Evolutionary conservation across 768 basidiomycete species (phyloP), one percentile per base, ranked within the genome.

Genomic region (Pleurotus platypus): DNA sequence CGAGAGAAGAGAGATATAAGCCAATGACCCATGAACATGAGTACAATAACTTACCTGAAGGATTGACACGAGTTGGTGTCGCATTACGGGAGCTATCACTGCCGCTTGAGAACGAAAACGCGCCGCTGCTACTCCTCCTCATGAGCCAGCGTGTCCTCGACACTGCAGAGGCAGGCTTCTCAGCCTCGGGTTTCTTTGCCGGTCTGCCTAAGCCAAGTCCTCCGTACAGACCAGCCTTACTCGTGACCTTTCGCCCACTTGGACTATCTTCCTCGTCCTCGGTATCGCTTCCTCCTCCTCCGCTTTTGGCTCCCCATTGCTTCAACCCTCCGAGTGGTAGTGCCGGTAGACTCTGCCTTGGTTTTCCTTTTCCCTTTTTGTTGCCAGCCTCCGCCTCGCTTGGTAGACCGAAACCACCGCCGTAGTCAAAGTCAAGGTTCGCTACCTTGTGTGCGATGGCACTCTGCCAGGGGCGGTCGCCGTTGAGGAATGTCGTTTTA

Each of bases 51-150:
- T 64, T 63, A 80, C 79, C 78, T 62, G 77, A 73, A 62, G 75
- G 78, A 60, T 79, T 81, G 15, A 68, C 67, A 61, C 85, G 74
- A 26, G 88, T 90, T 42, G 89, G 88, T 15, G 89, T 89, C 37
- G 75, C 81, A 46, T 75, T 69, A 38, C 80, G 74, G 27, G 80
- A 83, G 13, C 76, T 72, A 20, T 91, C 89, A 62, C 89, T 88
- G 16, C 87, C 83, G 60, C 83, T 87, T 9, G 90, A 91, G 63
- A 90, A 54, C 24, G 51, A 54, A 18, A 54, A 90, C 1, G 87
- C 86, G 12, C 90, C 89, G 61, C 90, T 91, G 64, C 89, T 92
- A 57, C 85, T 90, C 59, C 90, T 77, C 11, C 90, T 80, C 79
- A 87, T 82, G 27, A 91, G 66, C 83, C 84, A 87, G 40, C 79